phyloP scores from a whole-genome alignment of 2,329 filamentous ascomycete species.

The Diaporthe vexans region DNA sequence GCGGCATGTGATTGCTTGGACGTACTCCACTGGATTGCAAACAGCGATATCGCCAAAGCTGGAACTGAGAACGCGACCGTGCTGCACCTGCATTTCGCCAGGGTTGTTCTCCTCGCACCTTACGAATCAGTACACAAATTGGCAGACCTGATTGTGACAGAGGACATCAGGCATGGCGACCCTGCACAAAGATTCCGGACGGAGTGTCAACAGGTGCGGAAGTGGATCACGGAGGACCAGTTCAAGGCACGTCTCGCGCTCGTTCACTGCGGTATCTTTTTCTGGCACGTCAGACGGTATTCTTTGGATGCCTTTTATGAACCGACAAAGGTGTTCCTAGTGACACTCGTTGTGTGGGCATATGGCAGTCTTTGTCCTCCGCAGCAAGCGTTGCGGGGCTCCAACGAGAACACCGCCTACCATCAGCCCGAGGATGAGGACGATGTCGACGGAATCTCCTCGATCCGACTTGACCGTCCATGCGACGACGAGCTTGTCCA shows the following conservation, averaged over 20 bases:
- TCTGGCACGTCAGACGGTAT: slow-evolving; percentile 62
- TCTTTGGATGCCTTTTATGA: slow-evolving; percentile 57
- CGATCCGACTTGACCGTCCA: slow-evolving; percentile 67
- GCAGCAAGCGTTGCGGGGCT: slow-evolving; percentile 21
- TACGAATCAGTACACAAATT: slow-evolving; percentile 60
- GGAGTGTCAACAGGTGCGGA: slow-evolving; percentile 47
- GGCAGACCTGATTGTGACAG: slow-evolving; percentile 51
- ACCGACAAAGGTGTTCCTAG: slow-evolving; percentile 54
- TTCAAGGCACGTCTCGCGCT: slow-evolving; percentile 60
- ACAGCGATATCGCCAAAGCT: slow-evolving; percentile 62
- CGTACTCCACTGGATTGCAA: slow-evolving; percentile 70
- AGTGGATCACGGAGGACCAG: slow-evolving; percentile 47
- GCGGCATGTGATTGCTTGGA: slow-evolving; percentile 64
- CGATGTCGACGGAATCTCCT: slow-evolving; percentile 48
- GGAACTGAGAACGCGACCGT: slow-evolving; percentile 69
- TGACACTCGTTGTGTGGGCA: slow-evolving; percentile 57
- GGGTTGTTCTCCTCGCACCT: slow-evolving; percentile 65
- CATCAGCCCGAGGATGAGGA: slow-evolving; percentile 31
- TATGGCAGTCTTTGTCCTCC: slow-evolving; percentile 48
- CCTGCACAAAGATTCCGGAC: slow-evolving; percentile 53
- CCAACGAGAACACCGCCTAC: background rate
- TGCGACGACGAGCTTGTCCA: slow-evolving; percentile 69
- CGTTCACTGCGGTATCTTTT: slow-evolving; percentile 59
- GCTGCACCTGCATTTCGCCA: slow-evolving; percentile 67
- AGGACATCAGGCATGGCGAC: slow-evolving; percentile 44